Evolutionary conservation across 176 grass and related monocot genomes (phyloP).

Genomic region (Avena atlantica): DNA sequence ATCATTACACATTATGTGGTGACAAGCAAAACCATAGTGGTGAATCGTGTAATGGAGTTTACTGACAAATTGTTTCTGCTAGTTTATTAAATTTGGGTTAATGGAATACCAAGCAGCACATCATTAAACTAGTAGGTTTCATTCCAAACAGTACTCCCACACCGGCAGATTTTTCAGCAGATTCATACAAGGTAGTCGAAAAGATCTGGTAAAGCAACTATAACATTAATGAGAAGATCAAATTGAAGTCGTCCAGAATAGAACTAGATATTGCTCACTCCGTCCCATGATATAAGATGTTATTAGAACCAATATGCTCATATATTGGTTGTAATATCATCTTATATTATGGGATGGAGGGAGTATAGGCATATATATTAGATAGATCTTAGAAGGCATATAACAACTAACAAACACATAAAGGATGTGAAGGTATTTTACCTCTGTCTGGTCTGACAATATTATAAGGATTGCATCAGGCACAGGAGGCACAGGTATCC

Average conservation of each 20-base stretch:
- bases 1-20: background rate
- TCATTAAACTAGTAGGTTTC: background rate
- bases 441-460: slow-evolving; percentile 91
- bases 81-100: background rate
- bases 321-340: too few relatives aligned
- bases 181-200: slow-evolving; percentile 9
- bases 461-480: slow-evolving; percentile 77
- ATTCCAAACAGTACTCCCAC: background rate
- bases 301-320: too few relatives aligned
- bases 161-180: background rate
- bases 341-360: too few relatives aligned
- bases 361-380: background rate
- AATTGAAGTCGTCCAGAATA: background rate
- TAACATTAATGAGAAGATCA: background rate
- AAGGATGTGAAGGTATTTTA: slow-evolving; percentile 45
- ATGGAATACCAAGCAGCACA: background rate
- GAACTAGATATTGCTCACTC: background rate
- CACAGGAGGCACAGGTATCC: slow-evolving; percentile 68
- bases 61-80: background rate
- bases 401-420: background rate
- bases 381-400: background rate
- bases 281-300: too few relatives aligned
- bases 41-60: background rate
- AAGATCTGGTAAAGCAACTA: background rate
- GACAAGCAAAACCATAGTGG: background rate